Evolutionary conservation across 768 basidiomycete species (phyloP).

Genomic region (Myochromella boudieri): DNA sequence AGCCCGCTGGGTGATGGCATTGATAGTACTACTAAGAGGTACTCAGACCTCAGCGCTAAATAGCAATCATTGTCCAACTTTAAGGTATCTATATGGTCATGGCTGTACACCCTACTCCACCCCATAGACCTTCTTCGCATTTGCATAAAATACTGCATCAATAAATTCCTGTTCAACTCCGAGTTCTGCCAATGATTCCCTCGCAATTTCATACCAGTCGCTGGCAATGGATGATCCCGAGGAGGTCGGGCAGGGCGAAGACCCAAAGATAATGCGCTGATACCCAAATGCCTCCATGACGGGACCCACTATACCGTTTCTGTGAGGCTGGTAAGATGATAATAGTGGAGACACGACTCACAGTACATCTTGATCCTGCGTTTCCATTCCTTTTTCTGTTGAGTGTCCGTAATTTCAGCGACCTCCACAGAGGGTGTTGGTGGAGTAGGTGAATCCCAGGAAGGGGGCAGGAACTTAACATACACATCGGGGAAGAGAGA

Average conservation of each 20-base stretch:
- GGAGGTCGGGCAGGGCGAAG: slow-evolving; percentile 60
- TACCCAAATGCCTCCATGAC: slow-evolving; percentile 85
- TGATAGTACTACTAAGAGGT: too few relatives aligned
- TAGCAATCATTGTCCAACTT: too few relatives aligned
- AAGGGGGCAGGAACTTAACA: slow-evolving; percentile 76
- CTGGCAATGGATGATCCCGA: slow-evolving; percentile 49
- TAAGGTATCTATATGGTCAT: too few relatives aligned
- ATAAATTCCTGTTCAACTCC: slow-evolving; percentile 76
- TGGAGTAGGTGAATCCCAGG: slow-evolving; percentile 65
- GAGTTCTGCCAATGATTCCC: slow-evolving; percentile 77
- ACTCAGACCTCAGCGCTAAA: too few relatives aligned
- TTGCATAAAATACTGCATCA: slow-evolving; percentile 67
- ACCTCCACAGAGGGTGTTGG: slow-evolving; percentile 39
- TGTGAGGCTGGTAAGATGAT: slow-evolving; percentile 1
- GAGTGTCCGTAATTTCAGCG: slow-evolving; percentile 37
- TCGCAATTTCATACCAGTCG: slow-evolving; percentile 81
- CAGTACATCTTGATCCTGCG: slow-evolving; percentile 83
- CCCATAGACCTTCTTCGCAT: slow-evolving; percentile 48
- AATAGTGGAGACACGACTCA: slow-evolving; percentile 40
- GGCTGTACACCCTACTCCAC: slow-evolving; percentile 12
- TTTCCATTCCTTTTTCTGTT: slow-evolving; percentile 65
- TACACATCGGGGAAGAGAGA: slow-evolving; percentile 73
- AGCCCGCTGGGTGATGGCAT: too few relatives aligned
- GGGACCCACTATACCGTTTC: slow-evolving; percentile 61
- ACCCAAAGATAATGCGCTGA: slow-evolving; percentile 80